Evolutionary conservation across 2,329 filamentous ascomycete genomes (phyloP), one percentile per base, ranked within the genome.

Genomic region (Drechslerella dactyloides): DNA sequence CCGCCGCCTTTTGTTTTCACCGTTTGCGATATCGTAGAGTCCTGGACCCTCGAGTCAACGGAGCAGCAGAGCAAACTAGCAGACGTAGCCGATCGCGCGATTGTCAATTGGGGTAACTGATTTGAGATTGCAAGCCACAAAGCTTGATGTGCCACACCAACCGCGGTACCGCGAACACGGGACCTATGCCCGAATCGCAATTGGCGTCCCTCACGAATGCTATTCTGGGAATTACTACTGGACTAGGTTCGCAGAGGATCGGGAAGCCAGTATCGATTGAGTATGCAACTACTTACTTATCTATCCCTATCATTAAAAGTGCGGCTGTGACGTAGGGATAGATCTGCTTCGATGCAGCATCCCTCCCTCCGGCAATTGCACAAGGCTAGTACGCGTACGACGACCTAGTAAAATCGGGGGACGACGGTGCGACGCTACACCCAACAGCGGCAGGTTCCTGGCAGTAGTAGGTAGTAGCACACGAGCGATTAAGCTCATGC

Each of bases 141-240:
- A 70, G 59, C 66, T 63, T 70, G 33, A 50, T 55, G 27, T n/a
- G 51, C 35, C 11, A 35, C 40, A 52, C n/a, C 33, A 24, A 17
- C 7, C 50, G 53, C 48, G 44, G 44, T 23, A 4, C 17, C 15
- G 15, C 17, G 8, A 48, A 35, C 40, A 40, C 19, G 52, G 11
- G 10, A 63, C 46, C 52, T 21, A 27, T 46, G 42, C n/a, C 15
- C 21, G 23, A n/a, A n/a, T n/a, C n/a, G n/a, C 40, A 10, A 33
- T 50, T 21, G 8, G 30, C 54, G 21, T 58, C 33, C 19, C 58
- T 46, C n/a, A n/a, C n/a, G n/a, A n/a, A n/a, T n/a, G n/a, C n/a
- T n/a, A n/a, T n/a, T n/a, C n/a, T n/a, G n/a, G n/a, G n/a, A n/a
- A n/a, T n/a, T n/a, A n/a, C n/a, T n/a, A n/a, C n/a, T n/a, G n/a